Evolutionary conservation across 75 land plant species (phyloP).

Genomic region (Picea sitchensis): DNA sequence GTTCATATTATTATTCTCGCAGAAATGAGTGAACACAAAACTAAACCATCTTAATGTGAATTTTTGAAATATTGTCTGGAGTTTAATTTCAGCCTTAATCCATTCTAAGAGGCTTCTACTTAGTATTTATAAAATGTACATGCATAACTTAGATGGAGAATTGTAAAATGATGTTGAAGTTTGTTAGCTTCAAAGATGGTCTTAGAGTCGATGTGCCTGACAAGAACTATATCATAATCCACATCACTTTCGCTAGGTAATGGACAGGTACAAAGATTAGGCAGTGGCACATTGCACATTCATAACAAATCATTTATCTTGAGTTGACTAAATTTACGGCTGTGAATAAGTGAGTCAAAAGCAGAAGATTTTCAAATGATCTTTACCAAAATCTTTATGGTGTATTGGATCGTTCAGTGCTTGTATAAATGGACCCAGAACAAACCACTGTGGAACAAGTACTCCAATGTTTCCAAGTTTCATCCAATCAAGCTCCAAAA

Average conservation of each 20-base stretch:
- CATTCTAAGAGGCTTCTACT: not conserved
- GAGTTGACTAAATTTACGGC: not conserved
- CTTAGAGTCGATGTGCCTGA: not conserved
- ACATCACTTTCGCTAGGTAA: not conserved
- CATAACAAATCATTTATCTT: not conserved
- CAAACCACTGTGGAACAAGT: constrained; percentile 58
- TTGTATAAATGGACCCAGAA: constrained; percentile 70
- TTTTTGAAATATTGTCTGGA: too few species aligned
- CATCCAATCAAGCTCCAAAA: constrained; percentile 70
- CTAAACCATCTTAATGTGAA: not conserved
- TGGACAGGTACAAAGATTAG: not conserved
- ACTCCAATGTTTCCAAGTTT: constrained; percentile 27
- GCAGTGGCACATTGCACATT: not conserved
- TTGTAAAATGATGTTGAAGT: not conserved
- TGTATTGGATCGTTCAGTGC: constrained; percentile 88
- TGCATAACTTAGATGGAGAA: not conserved
- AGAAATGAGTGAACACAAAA: not conserved
- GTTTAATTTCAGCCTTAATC: not conserved
- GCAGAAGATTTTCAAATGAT: not conserved
- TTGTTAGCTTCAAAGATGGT: not conserved
- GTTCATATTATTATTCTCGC: too few species aligned
- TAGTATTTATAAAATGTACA: not conserved
- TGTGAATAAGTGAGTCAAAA: not conserved
- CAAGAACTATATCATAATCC: not conserved
- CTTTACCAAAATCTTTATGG: constrained; percentile 90